Base-by-base conservation (phyloP, 495 filamentous ascomycete genomes). In the Aspergillus affinis region DNA sequence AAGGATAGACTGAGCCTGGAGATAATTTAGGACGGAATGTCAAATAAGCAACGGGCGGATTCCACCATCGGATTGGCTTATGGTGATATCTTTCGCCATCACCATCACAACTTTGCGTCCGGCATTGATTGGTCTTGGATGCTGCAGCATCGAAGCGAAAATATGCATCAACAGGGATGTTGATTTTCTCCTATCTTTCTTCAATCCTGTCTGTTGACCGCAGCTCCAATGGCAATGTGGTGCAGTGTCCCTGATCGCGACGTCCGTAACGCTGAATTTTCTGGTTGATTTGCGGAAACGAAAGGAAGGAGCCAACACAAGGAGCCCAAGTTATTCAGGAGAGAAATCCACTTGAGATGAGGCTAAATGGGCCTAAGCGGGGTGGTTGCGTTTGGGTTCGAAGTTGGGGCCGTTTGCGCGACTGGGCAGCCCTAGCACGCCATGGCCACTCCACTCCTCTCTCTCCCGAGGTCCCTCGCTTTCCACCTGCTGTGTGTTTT, bases 81-180 rank as follows among this genome's bases (percentile, higher is more conserved):
- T 63, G 62, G 36, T 59, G 54, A 44, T 53, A 63, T 59, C 58
- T 62, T 62, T 59, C 58, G 48, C 60, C 60, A 61, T 64, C 57
- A 49, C 7, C n/a, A 53, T 68, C 51, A 47, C 65, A 68, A 61
- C 59, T 62, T 64, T 51, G 3, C 15, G 23, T 20, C 48, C 17
- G 13, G n/a, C 32, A 5, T 19, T 59, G 52, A 61, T 65, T 65
- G 56, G 63, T 12, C 52, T 41, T 27, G n/a, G 21, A 17, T 44
- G 45, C 21, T 50, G 18, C 23, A 41, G 21, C 23, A 54, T 26
- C 8, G 19, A 21, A n/a, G 2, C 8, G 9, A 12, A n/a, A 8
- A 29, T 19, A 26, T 9, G 45, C 26, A 54, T 54, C 15, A 15
- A 44, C 21, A 45, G 18, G n/a, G 6, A 7, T 26, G 7, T 26